These are phyloP conservation scores for Hippophae tibetana DNA, from an alignment of 306 rosid species.

Conservation along the genomic window DNA sequence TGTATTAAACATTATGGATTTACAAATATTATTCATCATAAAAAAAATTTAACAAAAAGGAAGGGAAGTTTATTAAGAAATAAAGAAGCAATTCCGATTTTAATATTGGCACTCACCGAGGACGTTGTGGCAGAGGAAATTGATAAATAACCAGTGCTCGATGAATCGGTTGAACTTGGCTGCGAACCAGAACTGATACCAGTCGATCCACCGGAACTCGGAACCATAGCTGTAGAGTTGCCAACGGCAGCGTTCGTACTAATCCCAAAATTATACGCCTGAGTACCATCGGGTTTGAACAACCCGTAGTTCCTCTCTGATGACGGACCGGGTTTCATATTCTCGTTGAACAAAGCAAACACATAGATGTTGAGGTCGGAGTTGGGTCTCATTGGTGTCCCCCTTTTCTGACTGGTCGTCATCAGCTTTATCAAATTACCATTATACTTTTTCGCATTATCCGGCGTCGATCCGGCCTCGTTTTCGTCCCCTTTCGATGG, in stretches of 20 bases:
- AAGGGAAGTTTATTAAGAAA: background rate
- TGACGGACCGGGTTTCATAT: conserved; percentile 90
- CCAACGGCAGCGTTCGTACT: conserved; percentile 15
- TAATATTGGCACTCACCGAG: conserved; percentile 24
- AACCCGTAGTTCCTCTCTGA: conserved; percentile 91
- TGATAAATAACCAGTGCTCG: conserved; percentile 64
- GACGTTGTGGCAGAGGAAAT: conserved; percentile 47
- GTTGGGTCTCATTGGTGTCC: conserved; percentile 71
- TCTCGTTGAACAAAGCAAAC: conserved; percentile 87
- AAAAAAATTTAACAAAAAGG: too few relatives aligned
- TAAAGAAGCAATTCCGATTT: background rate
- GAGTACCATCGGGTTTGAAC: conserved; percentile 78
- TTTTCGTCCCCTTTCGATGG: conserved; percentile 87
- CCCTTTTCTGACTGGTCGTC: conserved; percentile 28
- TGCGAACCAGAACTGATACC: conserved; percentile 1
- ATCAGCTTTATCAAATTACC: conserved; percentile 61
- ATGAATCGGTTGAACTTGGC: conserved; percentile 29
- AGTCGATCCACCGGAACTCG: conserved; percentile 12
- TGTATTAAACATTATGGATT: too few relatives aligned
- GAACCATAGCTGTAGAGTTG: background rate
- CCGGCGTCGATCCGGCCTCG: conserved; percentile 70
- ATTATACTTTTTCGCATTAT: conserved; percentile 83
- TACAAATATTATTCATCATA: too few relatives aligned
- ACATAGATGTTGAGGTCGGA: conserved; percentile 78
- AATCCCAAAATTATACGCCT: conserved; percentile 53